Evolutionary conservation across 495 filamentous ascomycete species (phyloP), one percentile per base, ranked within the genome.

Genomic region (Opeltia flavorubescens): DNA sequence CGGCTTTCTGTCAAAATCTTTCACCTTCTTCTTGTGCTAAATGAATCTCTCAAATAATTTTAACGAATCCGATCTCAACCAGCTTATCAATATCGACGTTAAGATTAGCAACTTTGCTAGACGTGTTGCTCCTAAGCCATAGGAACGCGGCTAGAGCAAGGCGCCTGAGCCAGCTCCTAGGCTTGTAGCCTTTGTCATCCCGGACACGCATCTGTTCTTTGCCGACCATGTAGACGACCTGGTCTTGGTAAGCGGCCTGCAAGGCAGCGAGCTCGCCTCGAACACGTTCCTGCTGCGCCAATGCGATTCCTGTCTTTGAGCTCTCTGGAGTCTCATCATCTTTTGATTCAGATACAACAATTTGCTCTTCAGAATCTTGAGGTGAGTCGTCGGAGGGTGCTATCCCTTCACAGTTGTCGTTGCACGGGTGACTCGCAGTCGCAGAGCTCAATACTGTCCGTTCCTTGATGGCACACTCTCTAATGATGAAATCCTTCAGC

Each of bases 51-150:
- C 51, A 77, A 44, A 80, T 73, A 50, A 79, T 76, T 66, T 83
- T 83, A 11, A 85, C 65, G 55, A 82, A 85, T 5, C 81, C 81
- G 13, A 84, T 76, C 56, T 84, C 80, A 27, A 84, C 76, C 18
- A 83, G 55, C 38, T 68, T 64, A 43, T 83, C 80, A 54, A 75
- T 68, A 4, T 74, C 70, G 29, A 84, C 61, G 30, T 71, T 61
- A 49, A 83, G 61, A 45, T 77, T 75, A 41, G 70, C 68, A 52
- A 81, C 73, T 58, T 80, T 84, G 1, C 67, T 70, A 18, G 80
- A 63, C 9, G 75, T 79, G 54, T 81, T 84, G n/a, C 83, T 80
- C 33, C 82, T 55, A 43, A 84, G 70, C 72, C 77, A 84, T 34
- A 86, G 57, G 52, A 84, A 86, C 0, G 67, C 58, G 35, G 59